Evolutionary conservation across 345 rosid species (phyloP).

Genomic region (Cardamine chenopodiifolia): DNA sequence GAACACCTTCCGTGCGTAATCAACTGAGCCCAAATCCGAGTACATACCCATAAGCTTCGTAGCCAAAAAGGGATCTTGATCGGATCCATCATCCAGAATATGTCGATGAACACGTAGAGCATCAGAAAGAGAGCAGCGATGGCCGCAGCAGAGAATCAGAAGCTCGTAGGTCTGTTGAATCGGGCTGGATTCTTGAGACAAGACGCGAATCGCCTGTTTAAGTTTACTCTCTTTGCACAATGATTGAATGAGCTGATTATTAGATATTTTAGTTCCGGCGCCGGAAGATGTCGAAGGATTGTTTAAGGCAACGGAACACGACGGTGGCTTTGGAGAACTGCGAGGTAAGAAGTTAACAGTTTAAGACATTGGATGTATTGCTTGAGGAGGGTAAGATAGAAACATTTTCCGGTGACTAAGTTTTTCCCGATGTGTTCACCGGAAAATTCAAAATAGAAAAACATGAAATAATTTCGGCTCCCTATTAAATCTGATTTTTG

Average conservation of each 20-base stretch:
- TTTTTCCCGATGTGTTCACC: not conserved
- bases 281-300: slow-evolving; percentile 38
- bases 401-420: slow-evolving; percentile 53
- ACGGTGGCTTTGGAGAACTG: slow-evolving; percentile 38
- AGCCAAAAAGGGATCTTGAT: slow-evolving; percentile 88
- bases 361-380: slow-evolving; percentile 40
- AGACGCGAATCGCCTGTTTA: slow-evolving; percentile 69
- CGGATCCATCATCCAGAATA: slow-evolving; percentile 69
- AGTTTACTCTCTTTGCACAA: slow-evolving; percentile 73
- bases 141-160: slow-evolving; percentile 68
- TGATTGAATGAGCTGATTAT: slow-evolving; percentile 62
- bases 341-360: slow-evolving; percentile 41
- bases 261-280: slow-evolving; percentile 38
- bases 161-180: slow-evolving; percentile 86
- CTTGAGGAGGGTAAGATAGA: slow-evolving; percentile 54
- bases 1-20: slow-evolving; percentile 75
- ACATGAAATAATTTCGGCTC: slow-evolving; percentile 27
- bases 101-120: slow-evolving; percentile 67
- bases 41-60: slow-evolving; percentile 85
- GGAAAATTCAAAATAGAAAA: not conserved
- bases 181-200: slow-evolving; percentile 60
- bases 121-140: slow-evolving; percentile 57
- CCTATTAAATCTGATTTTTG: not conserved
- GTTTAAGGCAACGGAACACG: slow-evolving; percentile 46
- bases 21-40: slow-evolving; percentile 54